phyloP scores from a whole-genome alignment of 2,329 filamentous ascomycete species.

The Penicillium sp. region DNA sequence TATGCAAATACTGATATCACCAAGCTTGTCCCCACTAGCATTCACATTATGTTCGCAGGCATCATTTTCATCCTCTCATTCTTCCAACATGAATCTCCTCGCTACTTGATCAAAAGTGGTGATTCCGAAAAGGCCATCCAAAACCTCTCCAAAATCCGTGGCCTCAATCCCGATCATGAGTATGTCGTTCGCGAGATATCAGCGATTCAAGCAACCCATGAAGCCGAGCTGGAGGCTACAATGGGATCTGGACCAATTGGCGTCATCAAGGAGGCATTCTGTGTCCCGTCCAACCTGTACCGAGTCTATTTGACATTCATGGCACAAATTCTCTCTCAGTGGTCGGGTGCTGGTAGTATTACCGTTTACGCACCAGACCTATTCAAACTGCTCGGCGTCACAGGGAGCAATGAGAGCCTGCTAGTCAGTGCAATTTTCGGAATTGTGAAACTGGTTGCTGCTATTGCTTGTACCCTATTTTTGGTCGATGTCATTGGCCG shows the following conservation, averaged over 20 bases:
- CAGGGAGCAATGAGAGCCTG: background rate
- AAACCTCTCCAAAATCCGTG: conserved; percentile 59
- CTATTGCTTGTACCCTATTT: background rate
- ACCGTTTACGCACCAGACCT: conserved; percentile 4
- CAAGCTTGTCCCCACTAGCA: conserved; percentile 65
- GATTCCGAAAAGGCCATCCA: conserved; percentile 54
- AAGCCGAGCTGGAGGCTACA: conserved; percentile 75
- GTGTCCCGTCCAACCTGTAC: conserved; percentile 41
- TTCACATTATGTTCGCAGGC: conserved; percentile 77
- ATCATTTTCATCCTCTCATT: conserved; percentile 73
- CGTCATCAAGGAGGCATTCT: conserved; percentile 69
- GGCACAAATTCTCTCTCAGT: conserved; percentile 7
- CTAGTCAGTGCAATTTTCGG: conserved; percentile 9
- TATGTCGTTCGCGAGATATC: conserved; percentile 66
- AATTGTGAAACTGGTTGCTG: conserved; percentile 5
- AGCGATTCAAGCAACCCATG: conserved; percentile 67
- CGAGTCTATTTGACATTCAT: background rate
- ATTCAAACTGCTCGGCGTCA: conserved; percentile 2
- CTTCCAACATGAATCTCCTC: conserved; percentile 70
- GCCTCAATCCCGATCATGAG: conserved; percentile 62
- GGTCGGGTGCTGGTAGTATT: conserved; percentile 6
- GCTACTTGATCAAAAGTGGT: conserved; percentile 70
- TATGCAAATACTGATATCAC: conserved; percentile 3
- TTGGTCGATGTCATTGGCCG: conserved; percentile 70
- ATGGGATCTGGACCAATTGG: conserved; percentile 68